Base-by-base conservation (phyloP, 129 eudicot species). In the Heracleum sosnowskyi region DNA sequence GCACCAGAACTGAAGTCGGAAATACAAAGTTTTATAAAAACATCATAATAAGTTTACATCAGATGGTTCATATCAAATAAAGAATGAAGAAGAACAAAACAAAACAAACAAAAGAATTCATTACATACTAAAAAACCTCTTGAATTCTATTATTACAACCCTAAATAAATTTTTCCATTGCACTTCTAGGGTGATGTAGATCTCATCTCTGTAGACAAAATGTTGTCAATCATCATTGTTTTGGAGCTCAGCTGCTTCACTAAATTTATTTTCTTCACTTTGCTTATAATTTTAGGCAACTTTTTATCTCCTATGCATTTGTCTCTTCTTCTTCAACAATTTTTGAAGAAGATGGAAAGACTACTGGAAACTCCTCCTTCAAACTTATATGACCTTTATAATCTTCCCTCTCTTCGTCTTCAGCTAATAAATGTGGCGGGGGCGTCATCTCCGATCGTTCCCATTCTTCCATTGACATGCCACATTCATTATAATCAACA, bases 381-480 rank as follows among this genome's bases (percentile, higher is more conserved):
- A n/a, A n/a, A n/a, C n/a, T n/a, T n/a, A n/a, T n/a, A n/a, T n/a
- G n/a, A n/a, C n/a, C n/a, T n/a, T n/a, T n/a, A n/a, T n/a, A n/a
- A n/a, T n/a, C n/a, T n/a, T n/a, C n/a, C n/a, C n/a, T n/a, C n/a
- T n/a, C n/a, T n/a, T 84, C 79, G 4, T 69, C 77, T 64, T 80
- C 49, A 6, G 75, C 84, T 20, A 73, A 53, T 47, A 84, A 69
- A 80, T 80, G 79, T 4, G 84, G 80, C 0, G 87, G 82, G 42
- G 80, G 75, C 62, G 34, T 44, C n/a, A 6, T 40, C 62, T 64
- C 55, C 28, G 51, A 10, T 11, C 40, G 36, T 53, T 81, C 87
- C 77, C 70, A 72, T 74, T 84, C 84, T 46, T 77, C 77, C 18
- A 84, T 29, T 51, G 45, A 51, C 26, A 73, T 49, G 17, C 57